Base-by-base conservation (phyloP, 176 grass and related monocot genomes). In the Sorghum bicolor region DNA sequence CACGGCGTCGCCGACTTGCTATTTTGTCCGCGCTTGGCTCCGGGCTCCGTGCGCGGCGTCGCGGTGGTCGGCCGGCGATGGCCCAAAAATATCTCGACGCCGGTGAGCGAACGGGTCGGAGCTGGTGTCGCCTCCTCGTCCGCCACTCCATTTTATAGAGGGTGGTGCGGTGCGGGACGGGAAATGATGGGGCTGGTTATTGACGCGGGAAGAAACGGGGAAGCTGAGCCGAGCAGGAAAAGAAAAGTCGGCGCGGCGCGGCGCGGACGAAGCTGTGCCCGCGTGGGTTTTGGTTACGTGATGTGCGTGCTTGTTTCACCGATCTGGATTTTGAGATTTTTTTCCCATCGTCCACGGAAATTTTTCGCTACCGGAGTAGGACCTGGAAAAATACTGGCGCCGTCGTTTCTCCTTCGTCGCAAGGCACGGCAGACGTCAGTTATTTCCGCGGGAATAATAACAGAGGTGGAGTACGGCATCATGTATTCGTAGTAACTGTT, bases 211-310 rank as follows among this genome's bases (percentile, higher is more conserved):
- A 81, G 87, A 76, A 89, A 89, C 33, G 1, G 6, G 48, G 24
- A 52, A 85, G 47, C 13, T 0, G 77, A 24, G 25, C 19, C 0
- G 41, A 67, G 44, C 74, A 90, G 80, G 79, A 10, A 86, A 90
- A 90, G 84, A 86, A 86, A 90, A 5, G 79, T 79, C 74, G 74
- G 67, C 3, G 26, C 13, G n/a, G n/a, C 74, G 74, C 74, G 74
- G 67, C 3, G 26, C 64, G 47, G 40, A 14, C 43, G 43, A 62
- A 85, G 83, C 64, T 76, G 77, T 85, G 52, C 47, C 47, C 37
- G 41, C 32, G 67, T 55, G 26, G 63, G 17, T 72, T 71, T 26
- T 9, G 32, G 44, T 88, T 68, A 67, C 88, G 67, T 90, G 84
- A 3, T 48, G 74, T 32, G 39, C 14, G 53, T n/a, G 39, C 14